Evolutionary conservation across 345 rosid genomes (phyloP).

Genomic region (Dimocarpus longan): DNA sequence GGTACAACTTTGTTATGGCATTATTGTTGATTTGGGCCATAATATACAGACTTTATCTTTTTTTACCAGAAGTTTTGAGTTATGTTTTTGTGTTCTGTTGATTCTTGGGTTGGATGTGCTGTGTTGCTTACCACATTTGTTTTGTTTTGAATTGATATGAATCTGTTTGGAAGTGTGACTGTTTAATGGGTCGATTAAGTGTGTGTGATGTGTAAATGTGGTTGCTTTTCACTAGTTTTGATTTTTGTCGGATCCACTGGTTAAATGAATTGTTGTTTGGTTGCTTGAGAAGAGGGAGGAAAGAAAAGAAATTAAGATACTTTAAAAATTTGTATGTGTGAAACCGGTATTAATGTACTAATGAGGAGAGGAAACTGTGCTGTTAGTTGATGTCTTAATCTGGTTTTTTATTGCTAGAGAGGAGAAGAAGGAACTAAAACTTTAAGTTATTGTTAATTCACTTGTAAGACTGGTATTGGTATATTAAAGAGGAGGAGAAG

Average conservation of each 20-base stretch:
- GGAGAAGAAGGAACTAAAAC: not conserved
- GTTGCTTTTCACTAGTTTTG: too few relatives aligned
- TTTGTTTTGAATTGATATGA: not conserved
- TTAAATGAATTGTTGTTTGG: not conserved
- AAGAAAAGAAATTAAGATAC: not conserved
- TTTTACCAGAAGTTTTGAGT: not conserved
- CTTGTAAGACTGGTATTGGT: not conserved
- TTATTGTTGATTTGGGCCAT: not conserved
- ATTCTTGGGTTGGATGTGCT: constrained; percentile 3
- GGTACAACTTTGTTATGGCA: not conserved
- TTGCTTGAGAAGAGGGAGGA: not conserved
- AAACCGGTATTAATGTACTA: not conserved
- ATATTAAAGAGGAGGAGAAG: not conserved
- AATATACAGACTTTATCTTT: too few relatives aligned
- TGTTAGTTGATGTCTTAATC: not conserved
- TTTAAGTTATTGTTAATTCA: not conserved
- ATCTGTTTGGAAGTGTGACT: not conserved
- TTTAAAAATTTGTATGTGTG: not conserved
- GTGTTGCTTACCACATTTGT: constrained; percentile 3
- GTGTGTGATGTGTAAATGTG: not conserved
- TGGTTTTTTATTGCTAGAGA: not conserved
- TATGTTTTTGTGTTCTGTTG: not conserved
- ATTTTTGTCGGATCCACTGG: not conserved
- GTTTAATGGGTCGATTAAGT: not conserved
- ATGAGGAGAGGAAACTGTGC: constrained; percentile 2